phyloP scores from a whole-genome alignment of 495 filamentous ascomycete species.

The Neurospora sp. region DNA sequence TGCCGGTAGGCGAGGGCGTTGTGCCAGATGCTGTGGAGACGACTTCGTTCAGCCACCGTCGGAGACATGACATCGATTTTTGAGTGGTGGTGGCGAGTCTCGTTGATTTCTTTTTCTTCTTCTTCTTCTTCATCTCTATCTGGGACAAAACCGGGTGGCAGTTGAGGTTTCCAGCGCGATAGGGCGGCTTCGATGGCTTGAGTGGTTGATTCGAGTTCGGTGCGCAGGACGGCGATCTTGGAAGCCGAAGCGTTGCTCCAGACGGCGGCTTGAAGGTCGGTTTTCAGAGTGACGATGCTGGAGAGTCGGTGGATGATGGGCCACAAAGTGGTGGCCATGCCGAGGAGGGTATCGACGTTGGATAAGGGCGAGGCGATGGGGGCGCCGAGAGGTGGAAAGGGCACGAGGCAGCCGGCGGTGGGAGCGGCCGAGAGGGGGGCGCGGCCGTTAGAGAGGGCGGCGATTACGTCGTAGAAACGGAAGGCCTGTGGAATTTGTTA shows the following conservation, averaged over 20 bases:
- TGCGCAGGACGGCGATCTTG: conserved; percentile 42
- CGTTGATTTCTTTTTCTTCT: neutral
- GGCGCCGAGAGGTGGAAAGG: conserved; percentile 36
- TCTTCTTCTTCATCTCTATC: conserved; percentile 2
- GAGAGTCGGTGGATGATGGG: conserved; percentile 53
- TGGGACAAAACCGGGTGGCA: conserved; percentile 20
- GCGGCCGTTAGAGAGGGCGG: conserved; percentile 51
- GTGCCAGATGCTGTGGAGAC: conserved; percentile 41
- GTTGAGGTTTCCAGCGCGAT: conserved; percentile 40
- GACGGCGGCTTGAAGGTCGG: conserved; percentile 36
- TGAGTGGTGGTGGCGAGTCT: neutral
- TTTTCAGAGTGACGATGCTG: conserved; percentile 41
- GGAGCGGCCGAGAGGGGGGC: conserved; percentile 44
- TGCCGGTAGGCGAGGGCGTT: conserved; percentile 55
- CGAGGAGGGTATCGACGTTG: conserved; percentile 50
- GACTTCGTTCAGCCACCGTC: conserved; percentile 15
- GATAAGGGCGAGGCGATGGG: conserved; percentile 32
- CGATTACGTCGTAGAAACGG: conserved; percentile 55
- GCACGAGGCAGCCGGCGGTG: conserved; percentile 29
- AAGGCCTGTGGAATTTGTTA: conserved; percentile 36
- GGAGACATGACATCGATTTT: conserved; percentile 3
- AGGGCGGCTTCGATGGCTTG: conserved; percentile 48
- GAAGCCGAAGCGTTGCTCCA: conserved; percentile 23
- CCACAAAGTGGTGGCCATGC: conserved; percentile 52
- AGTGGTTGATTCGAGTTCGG: conserved; percentile 45